phyloP scores from a whole-genome alignment of 164 flowering plant genomes.

The Cinnamomum chago region DNA sequence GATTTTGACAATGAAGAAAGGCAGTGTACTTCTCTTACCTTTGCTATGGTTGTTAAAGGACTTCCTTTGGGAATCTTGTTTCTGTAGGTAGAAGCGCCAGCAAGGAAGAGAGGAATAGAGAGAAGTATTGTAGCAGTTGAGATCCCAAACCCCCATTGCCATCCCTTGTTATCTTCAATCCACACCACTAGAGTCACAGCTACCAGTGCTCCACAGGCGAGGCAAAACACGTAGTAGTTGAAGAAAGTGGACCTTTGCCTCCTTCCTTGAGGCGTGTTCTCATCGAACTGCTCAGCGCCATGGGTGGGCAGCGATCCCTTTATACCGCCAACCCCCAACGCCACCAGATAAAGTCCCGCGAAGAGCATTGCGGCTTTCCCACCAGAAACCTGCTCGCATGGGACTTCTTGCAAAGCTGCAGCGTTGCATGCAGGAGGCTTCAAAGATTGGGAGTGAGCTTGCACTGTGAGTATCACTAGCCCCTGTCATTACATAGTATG shows the following conservation, averaged over 20 bases:
- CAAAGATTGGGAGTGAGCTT: slow-evolving; percentile 55
- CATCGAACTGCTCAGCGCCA: slow-evolving; percentile 87
- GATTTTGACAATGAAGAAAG: no score
- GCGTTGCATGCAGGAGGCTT: slow-evolving; percentile 38
- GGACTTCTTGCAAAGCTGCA: background rate
- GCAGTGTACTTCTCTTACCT: slow-evolving; percentile 31
- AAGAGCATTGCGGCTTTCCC: slow-evolving; percentile 47
- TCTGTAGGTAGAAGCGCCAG: slow-evolving; percentile 61
- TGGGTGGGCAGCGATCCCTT: slow-evolving; percentile 77
- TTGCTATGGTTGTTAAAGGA: slow-evolving; percentile 67
- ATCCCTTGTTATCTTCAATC: slow-evolving; percentile 86
- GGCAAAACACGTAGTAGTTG: slow-evolving; percentile 73
- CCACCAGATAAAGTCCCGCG: slow-evolving; percentile 66
- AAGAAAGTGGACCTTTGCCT: slow-evolving; percentile 71
- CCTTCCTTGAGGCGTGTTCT: slow-evolving; percentile 44
- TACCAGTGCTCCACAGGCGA: slow-evolving; percentile 62
- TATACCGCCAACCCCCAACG: slow-evolving; percentile 84
- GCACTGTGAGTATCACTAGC: slow-evolving; percentile 56
- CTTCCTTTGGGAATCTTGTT: slow-evolving; percentile 74
- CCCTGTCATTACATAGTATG: slow-evolving; percentile 46
- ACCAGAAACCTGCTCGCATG: slow-evolving; percentile 37
- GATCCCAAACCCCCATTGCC: slow-evolving; percentile 82
- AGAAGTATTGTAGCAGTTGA: slow-evolving; percentile 50
- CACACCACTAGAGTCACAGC: slow-evolving; percentile 87
- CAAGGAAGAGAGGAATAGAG: slow-evolving; percentile 55